These are phyloP conservation scores for Diaporthe eres DNA, from an alignment of 2,329 filamentous ascomycete species.

Conservation along the genomic window DNA sequence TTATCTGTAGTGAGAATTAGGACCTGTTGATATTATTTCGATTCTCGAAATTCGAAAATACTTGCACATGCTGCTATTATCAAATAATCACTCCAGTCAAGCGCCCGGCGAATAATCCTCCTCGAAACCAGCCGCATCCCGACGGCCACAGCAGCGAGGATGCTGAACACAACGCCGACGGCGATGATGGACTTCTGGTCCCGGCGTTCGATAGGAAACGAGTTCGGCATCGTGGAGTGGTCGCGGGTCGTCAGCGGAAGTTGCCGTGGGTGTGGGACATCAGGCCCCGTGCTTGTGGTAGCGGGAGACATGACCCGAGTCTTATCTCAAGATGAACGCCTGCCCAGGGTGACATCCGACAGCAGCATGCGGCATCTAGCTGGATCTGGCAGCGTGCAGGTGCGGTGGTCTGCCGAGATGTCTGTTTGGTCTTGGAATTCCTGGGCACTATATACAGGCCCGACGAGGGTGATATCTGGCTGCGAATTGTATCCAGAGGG, in stretches of 20 bases:
- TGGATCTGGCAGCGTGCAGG: constrained; percentile 12
- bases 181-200: constrained; percentile 22
- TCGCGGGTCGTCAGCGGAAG: not conserved
- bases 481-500: not conserved
- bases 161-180: constrained; percentile 14
- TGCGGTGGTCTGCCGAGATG: not conserved
- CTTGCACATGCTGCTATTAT: constrained; percentile 26
- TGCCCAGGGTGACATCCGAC: constrained; percentile 1
- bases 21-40: too few species aligned
- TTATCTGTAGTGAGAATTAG: not conserved
- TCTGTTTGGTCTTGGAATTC: constrained; percentile 13
- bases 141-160: constrained; percentile 17
- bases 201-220: constrained; percentile 14
- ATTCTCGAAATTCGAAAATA: accelerated
- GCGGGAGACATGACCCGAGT: not conserved
- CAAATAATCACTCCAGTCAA: constrained; percentile 24
- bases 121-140: constrained; percentile 27
- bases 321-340: constrained; percentile 23
- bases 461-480: not conserved
- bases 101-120: not conserved
- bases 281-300: not conserved
- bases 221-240: constrained; percentile 29
- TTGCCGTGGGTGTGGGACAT: constrained; percentile 7
- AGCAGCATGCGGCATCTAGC: not conserved
- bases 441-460: constrained; percentile 29